Evolutionary conservation across 2,329 filamentous ascomycete species (phyloP).

Genomic region (Calonectria hongkongensis): DNA sequence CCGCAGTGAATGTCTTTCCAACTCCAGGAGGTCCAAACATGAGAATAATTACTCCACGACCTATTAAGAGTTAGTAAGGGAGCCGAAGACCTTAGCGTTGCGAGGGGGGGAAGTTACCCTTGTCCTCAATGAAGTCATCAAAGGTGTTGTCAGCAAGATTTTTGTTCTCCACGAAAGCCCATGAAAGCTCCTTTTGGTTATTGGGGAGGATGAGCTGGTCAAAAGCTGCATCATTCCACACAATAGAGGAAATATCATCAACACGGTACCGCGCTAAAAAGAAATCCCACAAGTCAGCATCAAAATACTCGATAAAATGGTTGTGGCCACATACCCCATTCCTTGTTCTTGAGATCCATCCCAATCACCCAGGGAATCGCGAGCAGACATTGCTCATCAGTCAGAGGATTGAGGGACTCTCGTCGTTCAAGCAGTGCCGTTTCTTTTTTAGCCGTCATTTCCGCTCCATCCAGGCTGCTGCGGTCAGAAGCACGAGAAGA

Average conservation of each 20-base stretch:
- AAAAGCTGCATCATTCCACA: constrained; percentile 28
- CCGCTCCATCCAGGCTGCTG: not conserved
- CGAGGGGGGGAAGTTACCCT: not conserved
- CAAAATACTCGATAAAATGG: too few species aligned
- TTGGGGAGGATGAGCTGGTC: constrained; percentile 24
- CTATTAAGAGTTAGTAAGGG: not conserved
- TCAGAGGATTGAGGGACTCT: constrained; percentile 12
- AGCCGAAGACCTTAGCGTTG: too few species aligned
- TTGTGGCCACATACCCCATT: constrained; percentile 21
- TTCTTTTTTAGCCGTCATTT: constrained; percentile 12
- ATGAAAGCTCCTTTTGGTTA: constrained; percentile 24
- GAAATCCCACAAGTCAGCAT: not conserved
- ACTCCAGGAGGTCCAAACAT: constrained; percentile 56
- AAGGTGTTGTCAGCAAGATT: constrained; percentile 8
- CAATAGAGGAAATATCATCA: not conserved
- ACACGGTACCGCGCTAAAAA: constrained; percentile 17
- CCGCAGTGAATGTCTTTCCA: constrained; percentile 55
- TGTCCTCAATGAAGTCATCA: constrained; percentile 34
- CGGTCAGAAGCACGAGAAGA: not conserved
- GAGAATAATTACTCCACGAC: constrained; percentile 52
- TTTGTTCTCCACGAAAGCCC: constrained; percentile 31
- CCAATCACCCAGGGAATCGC: constrained; percentile 29
- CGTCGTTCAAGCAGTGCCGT: not conserved
- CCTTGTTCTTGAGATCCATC: constrained; percentile 27
- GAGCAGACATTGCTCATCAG: constrained; percentile 28